These are phyloP conservation scores for Fusarium sororula DNA, from an alignment of 2,329 filamentous ascomycete species.

Conservation along the genomic window DNA sequence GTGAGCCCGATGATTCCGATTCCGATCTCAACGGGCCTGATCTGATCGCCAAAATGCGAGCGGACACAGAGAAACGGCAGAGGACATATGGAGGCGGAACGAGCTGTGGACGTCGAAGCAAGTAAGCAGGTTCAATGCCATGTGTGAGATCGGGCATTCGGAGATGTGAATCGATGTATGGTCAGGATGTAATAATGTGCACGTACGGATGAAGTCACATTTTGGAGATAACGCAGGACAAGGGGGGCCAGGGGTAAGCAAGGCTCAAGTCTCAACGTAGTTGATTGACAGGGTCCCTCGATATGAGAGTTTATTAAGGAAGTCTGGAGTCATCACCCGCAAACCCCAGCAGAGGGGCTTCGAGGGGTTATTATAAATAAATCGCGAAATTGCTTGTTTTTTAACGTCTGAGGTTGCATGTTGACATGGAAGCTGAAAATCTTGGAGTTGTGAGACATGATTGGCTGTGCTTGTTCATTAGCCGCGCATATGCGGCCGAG, in stretches of 20 bases:
- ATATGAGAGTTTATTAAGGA: conserved; percentile 16
- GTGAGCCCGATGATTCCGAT: conserved; percentile 20
- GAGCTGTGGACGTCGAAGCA: conserved; percentile 25
- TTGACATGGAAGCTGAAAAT: conserved; percentile 3
- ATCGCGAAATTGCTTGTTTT: conserved; percentile 32
- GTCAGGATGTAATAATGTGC: conserved; percentile 9
- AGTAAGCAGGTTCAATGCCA: not conserved
- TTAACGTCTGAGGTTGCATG: not conserved
- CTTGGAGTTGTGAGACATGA: conserved; percentile 19
- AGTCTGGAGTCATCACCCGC: not conserved
- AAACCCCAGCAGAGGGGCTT: conserved; percentile 3
- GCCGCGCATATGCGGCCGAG: conserved; percentile 43
- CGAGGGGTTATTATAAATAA: conserved; percentile 9
- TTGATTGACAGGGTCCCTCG: not conserved
- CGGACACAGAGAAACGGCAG: conserved; percentile 15
- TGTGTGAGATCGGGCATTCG: conserved; percentile 3
- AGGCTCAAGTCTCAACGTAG: not conserved
- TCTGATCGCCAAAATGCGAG: conserved; percentile 24
- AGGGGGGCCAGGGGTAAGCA: not conserved
- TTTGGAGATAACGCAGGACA: conserved; percentile 1
- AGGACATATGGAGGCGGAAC: conserved; percentile 15
- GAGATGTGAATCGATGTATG: not conserved
- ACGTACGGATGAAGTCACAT: conserved; percentile 12
- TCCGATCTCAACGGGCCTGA: conserved; percentile 11
- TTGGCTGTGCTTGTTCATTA: conserved; percentile 37